Evolutionary conservation across 345 rosid species (phyloP).

Genomic region (Turnera subulata): DNA sequence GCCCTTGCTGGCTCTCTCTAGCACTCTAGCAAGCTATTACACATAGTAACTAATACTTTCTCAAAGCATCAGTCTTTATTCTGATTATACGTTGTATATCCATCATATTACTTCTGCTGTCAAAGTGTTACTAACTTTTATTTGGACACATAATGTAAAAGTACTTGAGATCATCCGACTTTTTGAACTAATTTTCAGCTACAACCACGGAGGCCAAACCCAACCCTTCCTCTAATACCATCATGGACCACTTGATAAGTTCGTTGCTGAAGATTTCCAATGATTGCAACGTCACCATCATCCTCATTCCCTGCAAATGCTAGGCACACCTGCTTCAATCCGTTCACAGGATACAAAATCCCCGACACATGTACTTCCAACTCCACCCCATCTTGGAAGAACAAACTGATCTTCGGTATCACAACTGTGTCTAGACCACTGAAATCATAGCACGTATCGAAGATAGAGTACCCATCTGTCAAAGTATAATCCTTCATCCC

Average conservation of each 20-base stretch:
- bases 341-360: background rate
- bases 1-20: no score
- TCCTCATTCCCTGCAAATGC: background rate
- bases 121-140: no score
- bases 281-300: background rate
- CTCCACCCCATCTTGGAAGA: slow-evolving; percentile 4
- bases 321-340: background rate
- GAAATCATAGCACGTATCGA: slow-evolving; percentile 1
- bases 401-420: background rate
- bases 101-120: no score
- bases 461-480: background rate
- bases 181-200: no score
- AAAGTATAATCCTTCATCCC: background rate
- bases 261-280: slow-evolving; percentile 12
- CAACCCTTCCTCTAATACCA: slow-evolving; percentile 1
- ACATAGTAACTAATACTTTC: no score
- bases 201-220: slow-evolving; percentile 9
- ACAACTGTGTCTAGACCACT: background rate
- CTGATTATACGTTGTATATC: no score
- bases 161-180: no score
- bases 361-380: background rate
- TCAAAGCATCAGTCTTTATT: no score
- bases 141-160: no score
- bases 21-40: no score
- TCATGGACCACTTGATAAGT: slow-evolving; percentile 10